These are phyloP conservation scores for Sclerotinia minor DNA, from an alignment of 2,329 filamentous ascomycete species.

Conservation along the genomic window DNA sequence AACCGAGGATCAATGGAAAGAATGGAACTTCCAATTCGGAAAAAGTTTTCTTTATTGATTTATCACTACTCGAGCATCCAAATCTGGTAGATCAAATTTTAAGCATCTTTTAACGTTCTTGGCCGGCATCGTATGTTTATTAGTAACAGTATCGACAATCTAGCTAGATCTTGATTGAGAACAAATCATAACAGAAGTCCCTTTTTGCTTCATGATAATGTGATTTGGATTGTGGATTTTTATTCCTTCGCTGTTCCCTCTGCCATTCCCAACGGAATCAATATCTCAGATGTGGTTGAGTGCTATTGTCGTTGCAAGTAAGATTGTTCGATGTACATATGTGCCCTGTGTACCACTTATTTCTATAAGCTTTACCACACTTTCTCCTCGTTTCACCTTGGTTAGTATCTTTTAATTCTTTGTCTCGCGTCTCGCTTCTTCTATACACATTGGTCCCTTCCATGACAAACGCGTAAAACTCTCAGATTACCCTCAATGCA, in stretches of 20 bases:
- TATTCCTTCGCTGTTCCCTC: no score
- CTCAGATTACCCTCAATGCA: no score
- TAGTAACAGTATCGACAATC: neutral
- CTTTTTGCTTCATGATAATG: neutral
- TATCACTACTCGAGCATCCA: neutral
- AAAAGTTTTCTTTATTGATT: neutral
- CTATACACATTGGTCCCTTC: no score
- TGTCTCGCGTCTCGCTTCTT: no score
- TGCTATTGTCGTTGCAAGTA: neutral
- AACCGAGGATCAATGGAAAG: neutral
- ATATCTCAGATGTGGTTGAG: neutral
- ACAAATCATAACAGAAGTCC: neutral
- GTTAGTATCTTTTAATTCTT: neutral
- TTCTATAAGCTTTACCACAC: neutral
- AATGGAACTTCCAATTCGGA: neutral
- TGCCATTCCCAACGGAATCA: no score
- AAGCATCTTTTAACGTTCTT: neutral
- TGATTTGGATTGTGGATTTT: neutral
- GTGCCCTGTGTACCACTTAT: neutral
- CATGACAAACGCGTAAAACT: no score
- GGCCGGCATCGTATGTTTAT: neutral
- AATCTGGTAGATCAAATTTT: neutral
- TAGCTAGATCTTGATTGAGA: neutral
- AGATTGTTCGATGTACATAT: neutral
- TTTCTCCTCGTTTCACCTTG: neutral